Base-by-base conservation (phyloP, 352 stramenopile genomes). In the Phytopythium sindhum region DNA sequence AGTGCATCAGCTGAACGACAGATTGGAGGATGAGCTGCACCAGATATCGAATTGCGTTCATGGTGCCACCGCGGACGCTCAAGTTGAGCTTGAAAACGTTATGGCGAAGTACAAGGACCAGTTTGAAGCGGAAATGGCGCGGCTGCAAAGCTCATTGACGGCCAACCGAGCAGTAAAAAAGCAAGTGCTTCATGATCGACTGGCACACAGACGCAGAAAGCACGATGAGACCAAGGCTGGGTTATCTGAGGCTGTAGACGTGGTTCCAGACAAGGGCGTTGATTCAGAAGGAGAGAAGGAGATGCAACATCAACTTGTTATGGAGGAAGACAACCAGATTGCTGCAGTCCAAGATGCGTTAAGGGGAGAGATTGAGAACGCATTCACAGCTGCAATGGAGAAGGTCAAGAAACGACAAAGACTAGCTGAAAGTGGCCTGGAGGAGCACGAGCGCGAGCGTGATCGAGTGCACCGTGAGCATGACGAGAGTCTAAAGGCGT, bases 11-110 rank as follows among this genome's bases (percentile, higher is more conserved):
- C 21, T 80, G 54, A 63, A 73, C 52, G 62, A 64, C 0, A 37
- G 66, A 2, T 58, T 76, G 24, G 66, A 80, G 7, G 17, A 48
- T 0, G 68, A 81, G 26, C 52, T 81, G 41, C 42, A 73, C 10
- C 51, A 72, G 2, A 64, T 82, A 5, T 62, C 70, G 28, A 47
- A 66, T 8, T 61, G 48, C 2, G 63, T 80, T 10, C 64, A 80
- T 26, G 29, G 54, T 1, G 53, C 58, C 17, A 66, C 65, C 7
- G 53, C 59, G 10, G 57, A 60, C 47, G 71, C 42, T 17, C 64
- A 60, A 12, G 52, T 44, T 11, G 68, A 81, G 28, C 60, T 81
- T 4, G 71, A 84, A 42, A 35, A 28, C 12, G 53, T 74, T n/a
- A 54, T 81, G 19, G 57, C 31, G 19, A 45, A 45, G 14, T 84